Evolutionary conservation across 352 stramenopile species (phyloP).

Genomic region (Pseudoperonospora humuli): DNA sequence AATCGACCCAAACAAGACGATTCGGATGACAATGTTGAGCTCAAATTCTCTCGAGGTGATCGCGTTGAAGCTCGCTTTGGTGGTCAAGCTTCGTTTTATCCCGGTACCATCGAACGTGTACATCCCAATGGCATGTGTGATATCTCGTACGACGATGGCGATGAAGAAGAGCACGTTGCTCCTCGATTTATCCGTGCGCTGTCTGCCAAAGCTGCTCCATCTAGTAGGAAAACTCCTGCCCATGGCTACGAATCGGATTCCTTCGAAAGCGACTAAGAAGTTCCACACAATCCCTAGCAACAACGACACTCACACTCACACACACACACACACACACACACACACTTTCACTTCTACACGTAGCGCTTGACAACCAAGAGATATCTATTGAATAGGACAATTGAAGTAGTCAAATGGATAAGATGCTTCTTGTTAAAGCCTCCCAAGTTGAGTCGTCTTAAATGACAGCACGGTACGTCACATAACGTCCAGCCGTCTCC

Average conservation of each 20-base stretch:
- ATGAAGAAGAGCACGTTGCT: slow-evolving; percentile 50
- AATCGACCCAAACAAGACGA: too few species aligned
- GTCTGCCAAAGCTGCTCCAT: neutral
- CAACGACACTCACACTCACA: too few species aligned
- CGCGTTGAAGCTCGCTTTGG: slow-evolving; percentile 61
- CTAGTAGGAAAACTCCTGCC: slow-evolving; percentile 7
- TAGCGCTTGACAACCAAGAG: too few species aligned
- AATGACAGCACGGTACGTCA: slow-evolving; percentile 99
- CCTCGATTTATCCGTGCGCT: slow-evolving; percentile 32
- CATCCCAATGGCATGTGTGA: slow-evolving; percentile 48
- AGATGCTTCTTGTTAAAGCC: too few species aligned
- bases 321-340: too few species aligned
- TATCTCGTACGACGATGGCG: slow-evolving; percentile 67
- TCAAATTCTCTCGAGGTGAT: slow-evolving; percentile 48
- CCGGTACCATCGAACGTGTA: slow-evolving; percentile 40
- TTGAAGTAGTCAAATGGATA: too few species aligned
- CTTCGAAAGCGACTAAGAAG: too few species aligned
- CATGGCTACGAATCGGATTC: slow-evolving; percentile 43
- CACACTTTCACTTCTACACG: too few species aligned
- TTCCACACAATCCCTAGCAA: too few species aligned
- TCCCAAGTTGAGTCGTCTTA: slow-evolving; percentile 41
- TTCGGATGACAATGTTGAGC: slow-evolving; percentile 40
- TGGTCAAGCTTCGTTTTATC: slow-evolving; percentile 38
- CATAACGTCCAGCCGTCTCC: slow-evolving; percentile 99
- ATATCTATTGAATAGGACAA: slow-evolving; percentile 11